Evolutionary conservation across 2,329 filamentous ascomycete species (phyloP), one percentile per base, ranked within the genome.

Genomic region (Alternaria sp.): DNA sequence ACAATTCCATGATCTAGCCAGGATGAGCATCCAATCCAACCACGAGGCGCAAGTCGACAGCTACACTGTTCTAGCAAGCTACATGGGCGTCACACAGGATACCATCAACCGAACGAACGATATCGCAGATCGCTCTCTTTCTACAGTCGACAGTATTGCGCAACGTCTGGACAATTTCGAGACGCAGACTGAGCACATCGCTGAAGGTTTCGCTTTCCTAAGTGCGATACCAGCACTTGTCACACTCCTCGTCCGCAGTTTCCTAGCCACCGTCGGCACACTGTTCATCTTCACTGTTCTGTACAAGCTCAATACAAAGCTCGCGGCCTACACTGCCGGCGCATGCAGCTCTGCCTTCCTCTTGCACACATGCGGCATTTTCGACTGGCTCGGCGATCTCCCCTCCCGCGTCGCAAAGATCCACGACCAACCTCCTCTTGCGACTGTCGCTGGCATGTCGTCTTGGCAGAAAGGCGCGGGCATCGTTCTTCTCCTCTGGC

Each of bases 121-220:
- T 13, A 49, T 62, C 1, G 57, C 69, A 3, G 62, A 66, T 13
- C 47, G 53, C 6, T 71, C 70, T 19, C 54, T 73, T 15, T 23
- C 55, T 2, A 69, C 62, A 13, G 61, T 73, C 5, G 61, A 69
- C 11, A 66, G 30, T 19, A 73, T 74, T 9, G 66, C 68, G 12
- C 62, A 67, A 15, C 64, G 63, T 10, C 61, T 74, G 8, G 63
- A 69, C 28, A 59, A 56, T 10, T 61, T 74, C 6, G 67, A 71
- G 19, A 66, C 58, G 13, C 71, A 69, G 47, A 66, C 72, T 0
- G 69, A 73, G 28, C 62, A 70, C 9, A 73, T 74, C 6, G 66
- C 65, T 0, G 63, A 67, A 46, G 69, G 69, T 0, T 72, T 74
- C 19, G 68, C 72, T 7, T 72, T 74, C 36, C 57, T 74, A n/a